These are phyloP conservation scores for Catunica adiposa DNA, from an alignment of 2,329 filamentous ascomycete species.

Conservation along the genomic window DNA sequence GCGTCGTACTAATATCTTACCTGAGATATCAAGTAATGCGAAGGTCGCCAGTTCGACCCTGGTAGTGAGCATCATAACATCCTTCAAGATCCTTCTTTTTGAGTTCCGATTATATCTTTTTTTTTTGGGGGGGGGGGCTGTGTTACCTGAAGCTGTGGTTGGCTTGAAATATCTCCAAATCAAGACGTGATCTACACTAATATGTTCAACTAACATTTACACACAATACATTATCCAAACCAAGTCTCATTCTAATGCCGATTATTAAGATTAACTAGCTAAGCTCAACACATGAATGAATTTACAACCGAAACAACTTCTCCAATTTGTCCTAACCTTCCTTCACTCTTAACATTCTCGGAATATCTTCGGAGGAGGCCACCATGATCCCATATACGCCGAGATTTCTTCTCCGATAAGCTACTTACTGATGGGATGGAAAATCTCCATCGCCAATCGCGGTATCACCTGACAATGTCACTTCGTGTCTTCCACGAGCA, in stretches of 20 bases:
- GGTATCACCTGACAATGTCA: no score
- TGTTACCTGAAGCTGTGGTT: no score
- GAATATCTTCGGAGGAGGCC: no score
- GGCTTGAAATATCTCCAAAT: not conserved
- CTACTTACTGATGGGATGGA: not conserved
- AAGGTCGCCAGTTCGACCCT: constrained; percentile 14
- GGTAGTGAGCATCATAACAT: constrained; percentile 10
- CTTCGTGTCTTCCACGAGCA: not conserved
- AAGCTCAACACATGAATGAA: not conserved
- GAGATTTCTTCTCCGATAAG: not conserved
- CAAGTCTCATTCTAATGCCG: no score
- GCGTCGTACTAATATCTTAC: constrained; percentile 14
- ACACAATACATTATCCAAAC: not conserved
- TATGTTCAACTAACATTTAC: not conserved
- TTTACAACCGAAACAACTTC: not conserved
- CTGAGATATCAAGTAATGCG: constrained; percentile 10
- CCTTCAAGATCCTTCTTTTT: not conserved
- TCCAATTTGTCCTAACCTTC: no score
- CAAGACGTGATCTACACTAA: not conserved
- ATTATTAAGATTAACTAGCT: not conserved
- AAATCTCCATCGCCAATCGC: no score
- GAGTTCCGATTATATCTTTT: not conserved
- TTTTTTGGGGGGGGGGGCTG: not conserved
- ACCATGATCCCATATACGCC: not conserved
- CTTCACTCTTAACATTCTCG: no score